Percentiles rank a stretch among this genome's conserved stretches.
These are phyloP conservation scores for Aspergillus coremiiformis DNA, from an alignment of 495 filamentous ascomycete species.

Conservation along the genomic window DNA sequence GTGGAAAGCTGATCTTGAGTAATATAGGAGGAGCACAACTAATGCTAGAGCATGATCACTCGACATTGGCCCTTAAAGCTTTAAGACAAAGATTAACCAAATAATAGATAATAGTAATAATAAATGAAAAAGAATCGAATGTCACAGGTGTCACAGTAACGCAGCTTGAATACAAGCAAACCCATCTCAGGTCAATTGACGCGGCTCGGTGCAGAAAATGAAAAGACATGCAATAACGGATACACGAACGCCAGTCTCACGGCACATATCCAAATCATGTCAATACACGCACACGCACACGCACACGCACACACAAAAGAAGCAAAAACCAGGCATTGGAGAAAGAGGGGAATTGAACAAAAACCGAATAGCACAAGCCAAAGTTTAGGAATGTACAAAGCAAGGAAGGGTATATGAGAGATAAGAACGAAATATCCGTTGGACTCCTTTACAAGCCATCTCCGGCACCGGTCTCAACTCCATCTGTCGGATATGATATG, in stretches of 20 bases:
- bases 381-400: conserved; percentile 33
- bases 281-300: background rate
- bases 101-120: conserved; percentile 28
- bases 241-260: conserved; percentile 40
- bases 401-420: conserved; percentile 42
- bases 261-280: conserved; percentile 29
- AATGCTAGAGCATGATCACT: conserved; percentile 12
- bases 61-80: conserved; percentile 1
- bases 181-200: conserved; percentile 8
- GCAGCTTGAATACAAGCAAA: conserved; percentile 30
- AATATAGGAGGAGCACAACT: conserved; percentile 7
- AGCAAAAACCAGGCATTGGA: conserved; percentile 13
- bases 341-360: conserved; percentile 18
- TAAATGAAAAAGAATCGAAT: conserved; percentile 26
- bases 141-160: conserved; percentile 24
- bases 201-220: conserved; percentile 12
- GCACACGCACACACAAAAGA: conserved; percentile 16
- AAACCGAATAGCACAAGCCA: conserved; percentile 18
- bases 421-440: conserved; percentile 34
- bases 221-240: conserved; percentile 28
- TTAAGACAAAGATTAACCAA: conserved; percentile 27
- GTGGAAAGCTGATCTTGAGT: background rate
- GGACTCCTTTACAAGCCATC: conserved; percentile 40
- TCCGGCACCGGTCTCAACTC: conserved; percentile 46
- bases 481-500: conserved; percentile 35